Conservation (phyloP, 345 rosid species). For the Viola odorata region DNA sequence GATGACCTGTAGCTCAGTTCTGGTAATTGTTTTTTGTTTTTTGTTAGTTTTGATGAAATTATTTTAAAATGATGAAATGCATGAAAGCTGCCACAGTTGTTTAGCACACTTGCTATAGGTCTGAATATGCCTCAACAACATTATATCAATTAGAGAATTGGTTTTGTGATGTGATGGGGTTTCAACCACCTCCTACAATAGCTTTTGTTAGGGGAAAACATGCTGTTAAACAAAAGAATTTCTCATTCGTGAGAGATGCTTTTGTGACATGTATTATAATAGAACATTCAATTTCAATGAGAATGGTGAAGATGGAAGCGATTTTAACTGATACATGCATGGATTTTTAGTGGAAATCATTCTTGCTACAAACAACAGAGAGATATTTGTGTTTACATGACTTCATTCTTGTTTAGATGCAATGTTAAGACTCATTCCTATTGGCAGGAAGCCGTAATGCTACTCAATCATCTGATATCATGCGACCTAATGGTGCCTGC, state of each 20-base stretch:
- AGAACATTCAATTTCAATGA: no score
- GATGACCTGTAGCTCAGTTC: no score
- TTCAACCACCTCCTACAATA: background rate
- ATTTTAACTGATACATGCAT: background rate
- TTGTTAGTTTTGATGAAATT: no score
- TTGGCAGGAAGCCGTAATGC: constrained; percentile 50
- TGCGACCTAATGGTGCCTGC: constrained; percentile 42
- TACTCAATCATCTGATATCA: constrained; percentile 40
- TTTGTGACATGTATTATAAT: background rate
- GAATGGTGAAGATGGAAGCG: no score
- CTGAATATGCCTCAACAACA: no score
- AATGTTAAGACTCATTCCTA: constrained; percentile 8
- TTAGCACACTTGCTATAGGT: no score
- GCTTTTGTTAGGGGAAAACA: background rate
- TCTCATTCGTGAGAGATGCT: background rate
- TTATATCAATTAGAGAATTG: background rate
- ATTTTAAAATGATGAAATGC: no score
- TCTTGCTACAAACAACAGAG: background rate
- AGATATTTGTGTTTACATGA: background rate
- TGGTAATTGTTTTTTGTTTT: no score
- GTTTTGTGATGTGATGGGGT: background rate
- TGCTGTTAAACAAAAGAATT: background rate
- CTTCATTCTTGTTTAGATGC: background rate
- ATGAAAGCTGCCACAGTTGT: no score
- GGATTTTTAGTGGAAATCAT: background rate